Base-by-base conservation (phyloP, 2,329 filamentous ascomycete genomes). In the Rosellinia necatrix region DNA sequence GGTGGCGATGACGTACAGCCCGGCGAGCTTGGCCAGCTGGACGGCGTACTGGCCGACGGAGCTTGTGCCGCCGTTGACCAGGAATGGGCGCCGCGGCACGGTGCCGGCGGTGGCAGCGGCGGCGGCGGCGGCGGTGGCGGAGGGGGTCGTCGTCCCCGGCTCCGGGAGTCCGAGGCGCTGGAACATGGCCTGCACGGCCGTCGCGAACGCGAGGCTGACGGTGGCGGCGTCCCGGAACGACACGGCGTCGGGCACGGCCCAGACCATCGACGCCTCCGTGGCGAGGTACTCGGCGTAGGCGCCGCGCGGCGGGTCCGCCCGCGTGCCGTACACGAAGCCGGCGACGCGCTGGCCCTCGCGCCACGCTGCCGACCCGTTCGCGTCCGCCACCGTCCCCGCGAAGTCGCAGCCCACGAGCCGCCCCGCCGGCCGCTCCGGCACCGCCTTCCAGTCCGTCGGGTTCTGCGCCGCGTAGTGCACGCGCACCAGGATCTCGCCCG, bases 161-260 rank as follows among this genome's bases (percentile, higher is more conserved):
- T 71, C 70, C 2, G 70, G 69, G 15, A 71, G 62, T 17, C 61
- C 57, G 3, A 72, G 58, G 12, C 70, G 63, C 53, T 64, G 64
- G 61, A 70, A 66, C 48, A 72, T 49, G 17, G 67, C 69, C 59
- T 71, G 70, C 38, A 63, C 77, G 71, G 70, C 82, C 72, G 56
- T 83, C 64, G 53, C 79, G 72, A 60, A 81, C 66, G 60, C 74
- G 70, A 75, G 60, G 13, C 65, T 64, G 15, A 70, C 24, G 22
- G 62, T 66, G 15, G 67, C 66, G 2, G 67, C 70, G 21, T 69
- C 65, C 51, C 64, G 59, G 49, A 65, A 60, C 9, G 66, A 64
- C n/a, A 69, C 44, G 1, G 42, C 35, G 44, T 70, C 68, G 2
- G 69, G 69, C 38, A 72, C 63, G 3, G 61, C 35, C 50, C 60